Conservation (phyloP, 1,284 basidiomycete species). For the Marasmius tenuissimus region DNA sequence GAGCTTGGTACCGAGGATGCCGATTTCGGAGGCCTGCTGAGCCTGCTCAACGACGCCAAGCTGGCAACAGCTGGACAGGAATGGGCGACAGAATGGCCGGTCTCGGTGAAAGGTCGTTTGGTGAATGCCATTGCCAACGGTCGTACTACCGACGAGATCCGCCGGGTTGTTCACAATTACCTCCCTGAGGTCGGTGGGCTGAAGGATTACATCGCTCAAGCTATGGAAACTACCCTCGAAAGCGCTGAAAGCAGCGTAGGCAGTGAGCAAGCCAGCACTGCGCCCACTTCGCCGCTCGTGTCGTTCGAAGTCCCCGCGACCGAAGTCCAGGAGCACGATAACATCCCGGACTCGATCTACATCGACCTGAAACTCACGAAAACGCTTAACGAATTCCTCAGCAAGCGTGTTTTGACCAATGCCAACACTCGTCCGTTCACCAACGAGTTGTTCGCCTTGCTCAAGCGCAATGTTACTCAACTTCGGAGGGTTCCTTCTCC, state of each 20-base stretch:
- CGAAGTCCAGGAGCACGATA: background rate
- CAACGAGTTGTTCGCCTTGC: constrained; percentile 30
- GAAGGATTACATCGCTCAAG: background rate
- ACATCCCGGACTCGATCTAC: background rate
- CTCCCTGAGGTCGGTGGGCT: background rate
- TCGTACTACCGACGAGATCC: background rate
- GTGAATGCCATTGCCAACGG: background rate
- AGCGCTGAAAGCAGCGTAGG: background rate
- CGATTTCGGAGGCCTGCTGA: background rate
- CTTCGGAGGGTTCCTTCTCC: constrained; percentile 52
- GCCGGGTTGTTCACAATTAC: background rate
- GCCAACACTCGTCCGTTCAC: constrained; percentile 25
- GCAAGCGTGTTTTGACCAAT: constrained; percentile 15
- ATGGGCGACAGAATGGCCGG: background rate
- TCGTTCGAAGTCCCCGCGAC: background rate
- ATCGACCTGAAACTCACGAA: constrained; percentile 6
- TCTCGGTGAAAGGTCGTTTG: background rate
- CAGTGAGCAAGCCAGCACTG: background rate
- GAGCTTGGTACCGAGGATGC: background rate
- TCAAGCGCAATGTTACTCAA: constrained; percentile 35
- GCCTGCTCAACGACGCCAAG: background rate
- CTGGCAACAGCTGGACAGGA: background rate
- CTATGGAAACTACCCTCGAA: background rate
- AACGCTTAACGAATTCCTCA: background rate
- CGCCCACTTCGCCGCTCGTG: background rate